A percentile compares a stretch with the other conserved stretches of the same genome.
phyloP scores from a whole-genome alignment of 2,329 filamentous ascomycete species.

The Thelonectria discophora region DNA sequence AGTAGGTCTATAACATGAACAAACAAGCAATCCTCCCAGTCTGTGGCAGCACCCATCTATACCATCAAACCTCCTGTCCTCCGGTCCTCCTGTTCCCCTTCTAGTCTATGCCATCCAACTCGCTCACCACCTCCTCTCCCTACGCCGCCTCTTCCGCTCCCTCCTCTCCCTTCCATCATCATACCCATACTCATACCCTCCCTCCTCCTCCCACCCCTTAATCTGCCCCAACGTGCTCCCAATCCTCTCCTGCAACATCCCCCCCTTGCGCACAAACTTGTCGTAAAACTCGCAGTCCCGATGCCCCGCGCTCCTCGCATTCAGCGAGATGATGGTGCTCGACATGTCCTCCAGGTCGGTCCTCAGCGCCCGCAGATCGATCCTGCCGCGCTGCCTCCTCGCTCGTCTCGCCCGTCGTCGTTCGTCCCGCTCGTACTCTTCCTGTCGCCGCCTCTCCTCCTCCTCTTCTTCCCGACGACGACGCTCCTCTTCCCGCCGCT shows the following conservation, averaged over 20 bases:
- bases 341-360: conserved; percentile 41
- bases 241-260: conserved; percentile 38
- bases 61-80: too few relatives aligned
- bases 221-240: conserved; percentile 39
- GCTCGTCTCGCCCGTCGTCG: conserved; percentile 9
- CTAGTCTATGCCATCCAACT: background rate
- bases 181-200: background rate
- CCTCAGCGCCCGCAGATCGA: conserved; percentile 36
- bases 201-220: conserved; percentile 31
- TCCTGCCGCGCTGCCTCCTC: conserved; percentile 1
- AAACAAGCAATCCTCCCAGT: background rate
- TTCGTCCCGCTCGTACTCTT: conserved; percentile 2
- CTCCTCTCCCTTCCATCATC: conserved; percentile 22
- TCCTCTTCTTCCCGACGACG: conserved; percentile 29
- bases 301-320: conserved; percentile 34
- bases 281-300: conserved; percentile 41
- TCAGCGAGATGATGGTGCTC: conserved; percentile 40
- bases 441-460: background rate
- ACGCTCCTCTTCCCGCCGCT: conserved; percentile 17
- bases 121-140: conserved; percentile 11
- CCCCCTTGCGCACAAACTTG: conserved; percentile 38
- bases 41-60: background rate
- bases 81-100: too few relatives aligned
- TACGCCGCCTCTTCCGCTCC: conserved; percentile 23
- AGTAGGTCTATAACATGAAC: conserved; percentile 7